phyloP scores from a whole-genome alignment of 192 early-diverging fungal genomes.

The Phycomyces nitens region DNA sequence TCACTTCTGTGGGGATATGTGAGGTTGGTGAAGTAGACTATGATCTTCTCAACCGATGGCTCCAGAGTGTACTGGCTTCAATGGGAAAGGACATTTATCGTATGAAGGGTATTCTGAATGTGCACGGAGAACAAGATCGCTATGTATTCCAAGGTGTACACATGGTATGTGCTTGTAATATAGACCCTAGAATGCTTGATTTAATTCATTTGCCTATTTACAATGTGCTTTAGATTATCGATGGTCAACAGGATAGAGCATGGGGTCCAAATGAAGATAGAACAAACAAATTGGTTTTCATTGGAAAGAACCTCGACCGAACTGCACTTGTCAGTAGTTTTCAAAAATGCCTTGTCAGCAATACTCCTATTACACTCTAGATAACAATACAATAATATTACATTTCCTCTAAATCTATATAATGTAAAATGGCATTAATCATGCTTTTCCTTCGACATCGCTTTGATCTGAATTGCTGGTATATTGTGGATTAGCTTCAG shows the following conservation, averaged over 20 bases:
- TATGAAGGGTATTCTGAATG: constrained; percentile 30
- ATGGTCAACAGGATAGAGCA: constrained; percentile 20
- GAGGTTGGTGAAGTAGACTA: constrained; percentile 15
- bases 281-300: constrained; percentile 22
- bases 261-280: constrained; percentile 20
- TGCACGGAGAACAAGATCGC: constrained; percentile 23
- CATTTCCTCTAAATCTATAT: not conserved
- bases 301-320: constrained; percentile 19
- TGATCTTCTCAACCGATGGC: constrained; percentile 18
- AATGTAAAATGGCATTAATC: not conserved
- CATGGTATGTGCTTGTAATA: constrained; percentile 12
- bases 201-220: not conserved
- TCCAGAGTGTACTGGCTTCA: constrained; percentile 8
- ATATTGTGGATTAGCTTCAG: too few relatives aligned
- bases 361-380: not conserved
- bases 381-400: not conserved
- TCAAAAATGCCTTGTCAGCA: not conserved
- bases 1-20: constrained; percentile 27
- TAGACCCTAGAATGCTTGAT: not conserved
- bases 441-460: not conserved
- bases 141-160: constrained; percentile 38
- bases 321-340: not conserved
- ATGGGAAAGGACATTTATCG: constrained; percentile 26
- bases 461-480: not conserved
- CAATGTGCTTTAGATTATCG: constrained; percentile 7